Percentiles rank a stretch among this genome's conserved stretches.
Conservation (phyloP, 2,329 filamentous ascomycete species). For the Graphiopsis chlorocephala region DNA sequence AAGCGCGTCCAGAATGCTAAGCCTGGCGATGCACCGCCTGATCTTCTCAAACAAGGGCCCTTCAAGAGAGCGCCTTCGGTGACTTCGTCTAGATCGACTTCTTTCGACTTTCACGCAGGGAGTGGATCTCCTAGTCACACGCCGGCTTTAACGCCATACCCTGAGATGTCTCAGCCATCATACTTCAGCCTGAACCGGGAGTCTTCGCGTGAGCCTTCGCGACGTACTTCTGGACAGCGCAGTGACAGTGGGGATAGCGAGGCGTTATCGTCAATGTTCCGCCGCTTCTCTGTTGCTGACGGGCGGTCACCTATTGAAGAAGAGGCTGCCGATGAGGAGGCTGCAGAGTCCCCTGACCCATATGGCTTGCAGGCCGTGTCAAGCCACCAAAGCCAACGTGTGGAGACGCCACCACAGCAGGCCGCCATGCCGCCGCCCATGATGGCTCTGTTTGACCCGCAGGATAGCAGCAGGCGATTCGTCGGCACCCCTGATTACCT, state of each 20-base stretch:
- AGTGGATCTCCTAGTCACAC: constrained; percentile 79
- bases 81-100: constrained; percentile 86
- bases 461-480: constrained; percentile 88
- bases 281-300: constrained; percentile 60
- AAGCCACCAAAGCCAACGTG: constrained; percentile 47
- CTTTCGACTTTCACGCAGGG: constrained; percentile 76
- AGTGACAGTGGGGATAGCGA: constrained; percentile 86
- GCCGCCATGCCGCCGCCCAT: constrained; percentile 85
- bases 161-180: constrained; percentile 75
- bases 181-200: constrained; percentile 80
- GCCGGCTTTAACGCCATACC: constrained; percentile 77
- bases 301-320: constrained; percentile 69
- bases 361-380: constrained; percentile 60
- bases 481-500: constrained; percentile 97
- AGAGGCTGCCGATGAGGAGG: constrained; percentile 66
- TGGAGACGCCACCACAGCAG: constrained; percentile 58
- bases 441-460: constrained; percentile 89
- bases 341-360: constrained; percentile 71
- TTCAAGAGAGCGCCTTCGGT: constrained; percentile 84
- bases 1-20: constrained; percentile 83
- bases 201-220: constrained; percentile 41
- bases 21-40: constrained; percentile 79
- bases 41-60: constrained; percentile 86
- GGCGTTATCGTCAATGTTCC: constrained; percentile 79
- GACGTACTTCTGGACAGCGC: constrained; percentile 56